These are phyloP conservation scores for Cryptococcus sp. DNA, from an alignment of 1,284 basidiomycete genomes.

Conservation along the genomic window DNA sequence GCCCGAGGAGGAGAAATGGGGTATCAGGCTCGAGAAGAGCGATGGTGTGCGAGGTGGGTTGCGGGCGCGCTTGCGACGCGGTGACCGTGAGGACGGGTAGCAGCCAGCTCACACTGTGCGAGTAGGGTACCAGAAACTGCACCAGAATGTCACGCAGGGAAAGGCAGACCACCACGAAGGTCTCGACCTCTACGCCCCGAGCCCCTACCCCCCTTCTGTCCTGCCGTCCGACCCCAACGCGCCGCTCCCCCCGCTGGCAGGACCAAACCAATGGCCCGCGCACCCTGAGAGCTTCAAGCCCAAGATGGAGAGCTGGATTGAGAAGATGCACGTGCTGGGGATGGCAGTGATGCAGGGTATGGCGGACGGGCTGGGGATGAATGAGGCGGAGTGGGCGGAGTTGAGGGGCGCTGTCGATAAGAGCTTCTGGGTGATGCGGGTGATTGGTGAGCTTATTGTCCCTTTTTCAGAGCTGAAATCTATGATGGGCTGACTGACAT, in stretches of 20 bases:
- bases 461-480: not conserved
- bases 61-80: not conserved
- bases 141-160: conserved; percentile 78
- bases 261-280: conserved; percentile 77
- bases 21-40: conserved; percentile 61
- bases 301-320: conserved; percentile 67
- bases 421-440: conserved; percentile 81
- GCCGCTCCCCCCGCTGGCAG: conserved; percentile 45
- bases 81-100: no score
- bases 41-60: conserved; percentile 68
- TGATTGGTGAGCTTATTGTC: conserved; percentile 58
- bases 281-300: conserved; percentile 55
- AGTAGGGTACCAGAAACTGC: conserved; percentile 53
- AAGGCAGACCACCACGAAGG: conserved; percentile 81
- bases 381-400: conserved; percentile 63
- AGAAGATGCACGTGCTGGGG: conserved; percentile 71
- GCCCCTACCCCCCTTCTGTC: conserved; percentile 21
- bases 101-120: no score
- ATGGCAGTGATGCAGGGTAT: conserved; percentile 56
- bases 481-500: not conserved
- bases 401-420: conserved; percentile 66
- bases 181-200: conserved; percentile 71
- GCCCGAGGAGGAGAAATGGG: conserved; percentile 69
- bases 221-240: not conserved
- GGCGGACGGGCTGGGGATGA: conserved; percentile 71